These are phyloP conservation scores for Ramaria rubella DNA, from an alignment of 768 basidiomycete species.

Conservation along the genomic window DNA sequence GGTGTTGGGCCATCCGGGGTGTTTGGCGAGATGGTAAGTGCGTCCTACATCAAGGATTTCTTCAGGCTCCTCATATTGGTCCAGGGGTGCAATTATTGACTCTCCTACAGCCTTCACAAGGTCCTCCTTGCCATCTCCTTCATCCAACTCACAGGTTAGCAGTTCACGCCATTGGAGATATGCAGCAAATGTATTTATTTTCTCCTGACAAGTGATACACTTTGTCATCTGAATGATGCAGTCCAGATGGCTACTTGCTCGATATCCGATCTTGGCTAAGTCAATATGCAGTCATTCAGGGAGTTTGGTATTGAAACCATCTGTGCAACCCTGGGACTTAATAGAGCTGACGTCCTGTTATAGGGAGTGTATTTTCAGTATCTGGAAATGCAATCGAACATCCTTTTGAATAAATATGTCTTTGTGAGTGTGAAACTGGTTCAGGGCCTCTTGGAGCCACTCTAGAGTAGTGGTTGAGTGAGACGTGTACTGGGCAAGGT, in stretches of 20 bases:
- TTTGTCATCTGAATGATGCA: slow-evolving; percentile 12
- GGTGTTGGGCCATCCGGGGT: background rate
- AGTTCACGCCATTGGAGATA: slow-evolving; percentile 4
- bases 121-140: background rate
- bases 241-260: slow-evolving; percentile 10
- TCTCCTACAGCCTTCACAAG: background rate
- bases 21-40: background rate
- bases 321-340: slow-evolving; percentile 3
- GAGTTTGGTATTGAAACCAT: slow-evolving; percentile 14
- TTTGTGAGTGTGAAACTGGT: slow-evolving; percentile 25
- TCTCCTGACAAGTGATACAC: slow-evolving; percentile 7
- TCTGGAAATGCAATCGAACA: slow-evolving; percentile 16
- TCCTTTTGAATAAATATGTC: slow-evolving; percentile 25
- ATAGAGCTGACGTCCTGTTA: slow-evolving; percentile 6
- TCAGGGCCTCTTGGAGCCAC: slow-evolving; percentile 19
- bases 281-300: no score
- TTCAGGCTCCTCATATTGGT: background rate
- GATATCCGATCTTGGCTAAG: slow-evolving; percentile 11
- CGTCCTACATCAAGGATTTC: background rate
- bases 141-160: background rate
- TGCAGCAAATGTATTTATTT: background rate
- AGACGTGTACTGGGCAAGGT: slow-evolving; percentile 23
- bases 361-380: slow-evolving; percentile 16
- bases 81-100: background rate
- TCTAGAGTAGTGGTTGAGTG: slow-evolving; percentile 25